Evolutionary conservation across 2,329 filamentous ascomycete genomes (phyloP).

Genomic region (Tolypocladium sp.): DNA sequence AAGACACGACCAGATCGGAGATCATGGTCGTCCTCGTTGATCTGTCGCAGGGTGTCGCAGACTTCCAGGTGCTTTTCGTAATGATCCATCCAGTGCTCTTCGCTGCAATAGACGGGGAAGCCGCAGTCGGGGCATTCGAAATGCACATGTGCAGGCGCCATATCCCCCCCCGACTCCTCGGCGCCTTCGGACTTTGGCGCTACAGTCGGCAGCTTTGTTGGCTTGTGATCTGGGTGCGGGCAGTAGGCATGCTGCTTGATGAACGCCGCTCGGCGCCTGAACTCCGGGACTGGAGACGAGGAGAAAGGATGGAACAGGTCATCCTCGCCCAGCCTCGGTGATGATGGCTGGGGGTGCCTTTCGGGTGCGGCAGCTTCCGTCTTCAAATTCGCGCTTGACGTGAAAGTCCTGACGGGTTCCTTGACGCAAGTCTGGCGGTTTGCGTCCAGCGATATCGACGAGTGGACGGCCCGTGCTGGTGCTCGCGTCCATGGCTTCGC

Average conservation of each 20-base stretch:
- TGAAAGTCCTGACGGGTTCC: conserved; percentile 18
- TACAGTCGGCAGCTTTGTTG: conserved; percentile 59
- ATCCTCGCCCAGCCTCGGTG: conserved; percentile 49
- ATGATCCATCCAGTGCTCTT: conserved; percentile 92
- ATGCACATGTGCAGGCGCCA: conserved; percentile 71
- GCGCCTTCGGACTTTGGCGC: conserved; percentile 54
- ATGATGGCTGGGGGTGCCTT: conserved; percentile 11
- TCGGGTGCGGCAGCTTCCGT: conserved; percentile 17
- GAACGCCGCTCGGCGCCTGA: conserved; percentile 77
- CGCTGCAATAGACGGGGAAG: conserved; percentile 84
- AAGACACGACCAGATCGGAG: conserved; percentile 84
- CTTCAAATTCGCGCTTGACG: conserved; percentile 15
- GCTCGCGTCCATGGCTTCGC: conserved; percentile 15
- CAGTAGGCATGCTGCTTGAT: conserved; percentile 93
- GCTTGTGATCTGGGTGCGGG: conserved; percentile 78
- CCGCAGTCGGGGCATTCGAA: conserved; percentile 97
- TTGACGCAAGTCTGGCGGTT: conserved; percentile 8
- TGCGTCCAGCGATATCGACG: conserved; percentile 9
- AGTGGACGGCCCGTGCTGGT: conserved; percentile 20
- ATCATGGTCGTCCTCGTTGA: conserved; percentile 98
- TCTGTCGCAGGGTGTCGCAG: conserved; percentile 82
- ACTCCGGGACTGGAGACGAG: conserved; percentile 78
- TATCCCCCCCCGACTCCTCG: conserved; percentile 42
- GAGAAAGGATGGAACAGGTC: conserved; percentile 93
- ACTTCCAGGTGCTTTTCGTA: conserved; percentile 89